phyloP scores from a whole-genome alignment of 2,329 filamentous ascomycete genomes.

The Lachnellula occidentalis region DNA sequence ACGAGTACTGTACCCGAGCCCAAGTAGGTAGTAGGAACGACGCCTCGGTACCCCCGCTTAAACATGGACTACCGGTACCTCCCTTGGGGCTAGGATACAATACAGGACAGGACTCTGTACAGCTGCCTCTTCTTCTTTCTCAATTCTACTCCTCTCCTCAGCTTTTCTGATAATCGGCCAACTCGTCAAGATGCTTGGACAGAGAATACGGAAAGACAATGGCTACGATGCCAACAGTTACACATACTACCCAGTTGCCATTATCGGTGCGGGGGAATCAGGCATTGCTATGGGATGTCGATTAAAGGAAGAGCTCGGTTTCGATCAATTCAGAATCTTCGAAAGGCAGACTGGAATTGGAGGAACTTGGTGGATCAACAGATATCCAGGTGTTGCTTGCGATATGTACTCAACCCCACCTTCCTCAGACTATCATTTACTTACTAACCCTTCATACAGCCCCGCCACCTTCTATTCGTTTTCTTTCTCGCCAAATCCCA shows the following conservation, averaged over 20 bases:
- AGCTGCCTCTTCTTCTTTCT: not conserved
- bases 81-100: no score
- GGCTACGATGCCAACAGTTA: slow-evolving; percentile 35
- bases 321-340: slow-evolving; percentile 54
- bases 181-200: slow-evolving; percentile 22
- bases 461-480: slow-evolving; percentile 53
- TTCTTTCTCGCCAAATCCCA: slow-evolving; percentile 54
- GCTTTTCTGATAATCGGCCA: not conserved
- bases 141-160: not conserved
- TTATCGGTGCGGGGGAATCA: slow-evolving; percentile 53
- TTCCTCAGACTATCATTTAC: not conserved
- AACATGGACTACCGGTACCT: no score
- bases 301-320: slow-evolving; percentile 47
- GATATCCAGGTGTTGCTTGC: slow-evolving; percentile 49
- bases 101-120: slow-evolving; percentile 4
- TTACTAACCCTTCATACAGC: slow-evolving; percentile 31
- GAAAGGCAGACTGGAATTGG: slow-evolving; percentile 52
- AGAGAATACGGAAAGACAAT: slow-evolving; percentile 35
- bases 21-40: no score
- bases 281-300: slow-evolving; percentile 55
- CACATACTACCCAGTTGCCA: slow-evolving; percentile 38
- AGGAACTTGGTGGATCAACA: slow-evolving; percentile 50
- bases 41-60: no score
- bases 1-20: no score
- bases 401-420: slow-evolving; percentile 37